Evolutionary conservation across 495 filamentous ascomycete genomes (phyloP).

Genomic region (Neohortaea acidophila): DNA sequence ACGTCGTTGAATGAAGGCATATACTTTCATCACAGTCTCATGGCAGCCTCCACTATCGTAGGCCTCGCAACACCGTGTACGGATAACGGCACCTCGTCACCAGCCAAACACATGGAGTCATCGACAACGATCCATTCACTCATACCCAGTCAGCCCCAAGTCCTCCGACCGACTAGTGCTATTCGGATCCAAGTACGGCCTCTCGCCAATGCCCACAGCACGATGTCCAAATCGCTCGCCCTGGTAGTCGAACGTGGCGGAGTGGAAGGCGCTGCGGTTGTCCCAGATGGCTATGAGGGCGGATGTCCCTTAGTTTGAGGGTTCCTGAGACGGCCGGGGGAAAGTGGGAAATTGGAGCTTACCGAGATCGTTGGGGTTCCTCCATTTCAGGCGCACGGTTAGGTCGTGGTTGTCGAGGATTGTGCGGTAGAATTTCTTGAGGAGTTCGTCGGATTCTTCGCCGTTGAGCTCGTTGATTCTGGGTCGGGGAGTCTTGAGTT

Average conservation of each 20-base stretch:
- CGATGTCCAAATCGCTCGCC: conserved; percentile 48
- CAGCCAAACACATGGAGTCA: too few relatives aligned
- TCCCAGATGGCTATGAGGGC: conserved; percentile 59
- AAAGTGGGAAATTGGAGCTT: background rate
- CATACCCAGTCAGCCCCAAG: too few relatives aligned
- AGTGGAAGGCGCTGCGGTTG: conserved; percentile 55
- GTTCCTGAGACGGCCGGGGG: too few relatives aligned
- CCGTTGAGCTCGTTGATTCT: conserved; percentile 55
- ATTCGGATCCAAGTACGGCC: conserved; percentile 45
- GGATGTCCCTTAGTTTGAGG: too few relatives aligned
- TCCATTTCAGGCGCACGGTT: conserved; percentile 50
- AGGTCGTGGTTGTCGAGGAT: conserved; percentile 67
- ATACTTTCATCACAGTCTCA: too few relatives aligned
- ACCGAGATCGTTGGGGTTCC: conserved; percentile 24
- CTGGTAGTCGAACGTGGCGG: conserved; percentile 53
- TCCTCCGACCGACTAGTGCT: too few relatives aligned
- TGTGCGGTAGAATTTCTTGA: conserved; percentile 27
- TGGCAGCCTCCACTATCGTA: too few relatives aligned
- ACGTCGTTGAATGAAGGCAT: too few relatives aligned
- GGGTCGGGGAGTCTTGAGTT: too few relatives aligned
- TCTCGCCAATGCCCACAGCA: conserved; percentile 52
- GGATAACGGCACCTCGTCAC: too few relatives aligned
- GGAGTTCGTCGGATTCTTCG: conserved; percentile 45
- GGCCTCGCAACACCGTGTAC: too few relatives aligned
- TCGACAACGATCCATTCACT: too few relatives aligned